Base-by-base conservation (phyloP, 2,329 filamentous ascomycete genomes). In the Sporothrix sp. region DNA sequence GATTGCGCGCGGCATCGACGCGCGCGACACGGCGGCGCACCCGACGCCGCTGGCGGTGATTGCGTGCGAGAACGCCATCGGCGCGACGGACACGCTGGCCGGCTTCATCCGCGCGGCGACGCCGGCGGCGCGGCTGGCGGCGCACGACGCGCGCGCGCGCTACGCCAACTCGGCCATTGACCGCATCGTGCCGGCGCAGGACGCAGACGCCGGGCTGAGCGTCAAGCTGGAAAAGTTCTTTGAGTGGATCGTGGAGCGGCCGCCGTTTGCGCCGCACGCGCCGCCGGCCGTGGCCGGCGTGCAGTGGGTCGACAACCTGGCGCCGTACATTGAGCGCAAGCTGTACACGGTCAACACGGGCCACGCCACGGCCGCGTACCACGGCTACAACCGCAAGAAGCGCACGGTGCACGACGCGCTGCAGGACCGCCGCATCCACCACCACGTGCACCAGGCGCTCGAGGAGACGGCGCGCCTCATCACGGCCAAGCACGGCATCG, bases 121-220 rank as follows among this genome's bases (percentile, higher is more conserved):
- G 38, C 73, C 79, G 18, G 70, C 78, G 35, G 73, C 82, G 45
- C 81, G 83, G 48, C 74, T 89, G 42, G 75, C 77, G 14, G 76
- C 80, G 59, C 81, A 94, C 63, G 71, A 81, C 63, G 70, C 76
- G 59, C 85, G 88, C 61, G 90, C 90, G 45, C 82, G 85, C 59
- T 97, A 94, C 66, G 91, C 91, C 71, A 98, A 98, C 75, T 95
- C 88, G 56, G 93, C 93, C 60, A 96, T 98, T 66, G 93, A 98
- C 75, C 87, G 93, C 55, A 98, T 98, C 65, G 93, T 97, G 21
- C 93, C 93, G 13, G 87, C 88, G 38, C 93, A 97, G 71, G 83
- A 88, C 54, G 71, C 80, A 46, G 72, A 87, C 60, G 79, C 84
- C 21, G 89, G 89, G 51, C 78, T 98, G 39, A 83, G 96, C 63